Evolutionary conservation across 163 green algal species (phyloP), one percentile per base, ranked within the genome.

Genomic region (Chlamydomonas reinhardtii): DNA sequence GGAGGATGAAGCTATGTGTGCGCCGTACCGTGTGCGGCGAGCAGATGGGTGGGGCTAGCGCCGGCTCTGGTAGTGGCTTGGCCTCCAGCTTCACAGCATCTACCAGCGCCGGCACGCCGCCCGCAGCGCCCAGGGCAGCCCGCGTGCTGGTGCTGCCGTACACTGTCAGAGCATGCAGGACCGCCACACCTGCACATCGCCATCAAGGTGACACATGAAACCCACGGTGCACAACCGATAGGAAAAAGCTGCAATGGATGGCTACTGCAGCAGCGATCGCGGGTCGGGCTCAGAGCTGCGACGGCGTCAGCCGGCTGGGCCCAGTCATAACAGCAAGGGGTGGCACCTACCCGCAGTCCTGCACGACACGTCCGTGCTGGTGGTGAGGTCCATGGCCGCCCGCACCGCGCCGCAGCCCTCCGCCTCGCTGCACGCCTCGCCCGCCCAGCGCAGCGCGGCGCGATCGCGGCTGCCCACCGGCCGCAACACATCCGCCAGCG

Each of bases 71-170:
- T 69, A 83, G 76, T 27, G 34, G 12, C 74, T 75, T 56, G n/a
- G 16, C 74, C 27, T 71, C 71, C 17, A 68, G 34, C 75, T 81
- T 81, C 27, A 74, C 52, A 0, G 84, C 75, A 15, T 89, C 84
- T 37, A 85, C 84, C 54, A 89, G 84, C 0, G 24, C 22, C 79
- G 72, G 35, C 52, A 85, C 79, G 20, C 31, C 48, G 32, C 79
- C 79, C 4, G 19, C 29, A 25, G 2, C 24, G 12, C 68, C 68
- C 22, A 85, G 79, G 4, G 54, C 68, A 22, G 16, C 39, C 20
- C 79, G 68, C 0, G 61, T n/a, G 15, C 20, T 25, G 48, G 48
- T 52, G 68, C 6, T 78, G 68, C 79, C 79, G 54, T 85, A 64
- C 52, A 85, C 31, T 1, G 68, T 32, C 52, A 85, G 32, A 20